These are phyloP conservation scores for Guadua angustifolia DNA, from an alignment of 176 grass and related monocot species.

Conservation along the genomic window DNA sequence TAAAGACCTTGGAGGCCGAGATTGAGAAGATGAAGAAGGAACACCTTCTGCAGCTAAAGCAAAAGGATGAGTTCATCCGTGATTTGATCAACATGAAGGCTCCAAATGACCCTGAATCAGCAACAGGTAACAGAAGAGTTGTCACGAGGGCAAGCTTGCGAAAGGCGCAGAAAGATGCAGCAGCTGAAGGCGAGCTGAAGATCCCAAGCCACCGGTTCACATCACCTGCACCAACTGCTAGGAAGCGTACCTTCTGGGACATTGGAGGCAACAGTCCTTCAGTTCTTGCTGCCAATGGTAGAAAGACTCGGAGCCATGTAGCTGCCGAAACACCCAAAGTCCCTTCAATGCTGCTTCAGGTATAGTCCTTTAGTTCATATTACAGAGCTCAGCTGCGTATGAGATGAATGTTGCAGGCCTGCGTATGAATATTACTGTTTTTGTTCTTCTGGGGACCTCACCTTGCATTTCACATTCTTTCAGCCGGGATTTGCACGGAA, in stretches of 20 bases:
- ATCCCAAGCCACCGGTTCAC: constrained; percentile 72
- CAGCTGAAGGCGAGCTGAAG: constrained; percentile 57
- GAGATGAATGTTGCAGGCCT: constrained; percentile 30
- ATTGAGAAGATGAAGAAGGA: constrained; percentile 84
- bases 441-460: constrained; percentile 52
- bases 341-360: constrained; percentile 61
- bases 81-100: constrained; percentile 73
- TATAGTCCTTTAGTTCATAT: constrained; percentile 45
- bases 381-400: background rate
- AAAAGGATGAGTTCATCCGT: constrained; percentile 83
- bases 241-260: constrained; percentile 98
- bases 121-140: constrained; percentile 52
- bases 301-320: constrained; percentile 90
- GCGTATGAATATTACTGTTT: constrained; percentile 49
- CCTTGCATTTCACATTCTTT: constrained; percentile 58
- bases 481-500: constrained; percentile 84
- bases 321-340: constrained; percentile 50
- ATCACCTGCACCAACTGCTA: constrained; percentile 67
- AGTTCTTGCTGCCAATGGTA: constrained; percentile 66
- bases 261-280: constrained; percentile 81
- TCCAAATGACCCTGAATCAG: constrained; percentile 39
- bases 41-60: constrained; percentile 69
- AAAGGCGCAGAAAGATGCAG: constrained; percentile 55
- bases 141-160: constrained; percentile 66
- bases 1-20: constrained; percentile 68